Conservation (phyloP, 495 filamentous ascomycete genomes). For the Sporormia fimetaria region DNA sequence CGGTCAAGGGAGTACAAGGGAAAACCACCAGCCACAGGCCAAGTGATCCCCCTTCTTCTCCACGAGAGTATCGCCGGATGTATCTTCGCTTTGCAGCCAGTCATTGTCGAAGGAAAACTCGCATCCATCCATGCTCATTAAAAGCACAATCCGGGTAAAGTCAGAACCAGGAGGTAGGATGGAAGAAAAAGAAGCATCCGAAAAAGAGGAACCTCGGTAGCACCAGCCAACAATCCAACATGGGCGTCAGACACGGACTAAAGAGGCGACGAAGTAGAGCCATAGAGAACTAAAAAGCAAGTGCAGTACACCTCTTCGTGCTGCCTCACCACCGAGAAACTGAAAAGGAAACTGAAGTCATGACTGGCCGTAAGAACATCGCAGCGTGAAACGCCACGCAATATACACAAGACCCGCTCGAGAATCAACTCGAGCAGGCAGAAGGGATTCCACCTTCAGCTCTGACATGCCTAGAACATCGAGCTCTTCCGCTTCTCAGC, state of each 20-base stretch:
- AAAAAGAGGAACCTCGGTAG: conserved; percentile 14
- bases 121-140: conserved; percentile 28
- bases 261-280: conserved; percentile 12
- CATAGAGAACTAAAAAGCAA: conserved; percentile 9
- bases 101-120: too few species aligned
- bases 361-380: conserved; percentile 23
- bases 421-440: conserved; percentile 10
- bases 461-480: conserved; percentile 36
- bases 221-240: conserved; percentile 1
- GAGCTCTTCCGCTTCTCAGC: conserved; percentile 85
- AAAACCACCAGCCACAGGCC: too few species aligned
- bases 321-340: too few species aligned
- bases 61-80: too few species aligned
- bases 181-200: conserved; percentile 5
- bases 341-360: conserved; percentile 17
- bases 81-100: too few species aligned
- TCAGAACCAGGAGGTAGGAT: conserved; percentile 4
- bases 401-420: conserved; percentile 20
- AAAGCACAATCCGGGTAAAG: conserved; percentile 13
- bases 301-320: too few species aligned
- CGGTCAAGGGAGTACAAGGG: too few species aligned
- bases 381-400: conserved; percentile 7
- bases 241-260: too few species aligned
- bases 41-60: too few species aligned
- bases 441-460: conserved; percentile 1